Evolutionary conservation across 805 yeast species (phyloP).

Genomic region (Tetrapisispora namnaoensis): DNA sequence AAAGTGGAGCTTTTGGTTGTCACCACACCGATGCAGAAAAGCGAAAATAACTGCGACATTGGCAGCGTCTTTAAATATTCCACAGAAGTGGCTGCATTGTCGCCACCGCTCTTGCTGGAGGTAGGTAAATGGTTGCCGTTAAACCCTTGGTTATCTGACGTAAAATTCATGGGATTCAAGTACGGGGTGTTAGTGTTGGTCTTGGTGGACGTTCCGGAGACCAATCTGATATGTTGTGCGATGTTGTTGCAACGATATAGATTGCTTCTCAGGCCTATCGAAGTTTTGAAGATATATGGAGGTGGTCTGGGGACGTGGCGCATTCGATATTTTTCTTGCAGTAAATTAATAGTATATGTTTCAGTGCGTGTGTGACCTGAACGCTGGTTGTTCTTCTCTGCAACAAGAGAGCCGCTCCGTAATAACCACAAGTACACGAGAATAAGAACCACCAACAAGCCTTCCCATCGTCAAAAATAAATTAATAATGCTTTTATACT

Average conservation of each 20-base stretch:
- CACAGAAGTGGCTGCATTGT: conserved; percentile 9
- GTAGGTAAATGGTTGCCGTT: background rate
- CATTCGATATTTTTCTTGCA: background rate
- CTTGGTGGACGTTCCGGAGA: background rate
- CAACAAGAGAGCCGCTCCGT: too few species aligned
- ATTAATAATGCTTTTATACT: too few species aligned
- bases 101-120: background rate
- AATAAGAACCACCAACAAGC: too few species aligned
- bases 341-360: too few species aligned
- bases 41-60: conserved; percentile 48
- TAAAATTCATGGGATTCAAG: background rate
- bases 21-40: conserved; percentile 58
- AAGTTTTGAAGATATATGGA: background rate
- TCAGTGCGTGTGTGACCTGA: too few species aligned
- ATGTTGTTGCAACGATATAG: background rate
- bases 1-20: conserved; percentile 57
- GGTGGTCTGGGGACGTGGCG: background rate
- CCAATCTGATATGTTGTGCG: background rate
- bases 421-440: too few species aligned
- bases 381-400: too few species aligned
- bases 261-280: background rate
- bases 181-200: background rate
- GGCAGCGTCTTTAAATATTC: conserved; percentile 45
- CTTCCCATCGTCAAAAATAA: too few species aligned
- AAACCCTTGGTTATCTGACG: background rate